Conservation (phyloP, 192 early-diverging fungal species). For the Radiomyces spectabilis region DNA sequence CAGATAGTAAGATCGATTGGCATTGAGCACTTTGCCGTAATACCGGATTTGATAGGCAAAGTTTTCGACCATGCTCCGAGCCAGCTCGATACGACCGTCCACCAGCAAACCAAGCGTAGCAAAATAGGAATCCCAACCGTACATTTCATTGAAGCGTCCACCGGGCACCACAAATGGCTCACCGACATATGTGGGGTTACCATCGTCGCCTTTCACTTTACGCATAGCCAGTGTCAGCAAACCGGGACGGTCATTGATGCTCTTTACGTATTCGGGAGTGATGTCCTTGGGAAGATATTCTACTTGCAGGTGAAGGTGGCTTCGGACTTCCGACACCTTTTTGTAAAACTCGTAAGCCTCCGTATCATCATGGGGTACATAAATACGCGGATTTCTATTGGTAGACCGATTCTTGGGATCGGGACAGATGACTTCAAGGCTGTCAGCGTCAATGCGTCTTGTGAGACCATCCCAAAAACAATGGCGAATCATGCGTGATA, state of each 20-base stretch:
- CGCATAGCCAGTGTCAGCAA: slow-evolving; percentile 77
- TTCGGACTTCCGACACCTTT: slow-evolving; percentile 50
- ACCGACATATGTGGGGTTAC: slow-evolving; percentile 44
- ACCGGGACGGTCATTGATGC: slow-evolving; percentile 80
- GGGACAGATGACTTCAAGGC: slow-evolving; percentile 80
- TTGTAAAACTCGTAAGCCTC: slow-evolving; percentile 75
- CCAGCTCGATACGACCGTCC: slow-evolving; percentile 80
- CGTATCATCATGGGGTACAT: slow-evolving; percentile 77
- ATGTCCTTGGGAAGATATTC: slow-evolving; percentile 79
- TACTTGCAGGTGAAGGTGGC: slow-evolving; percentile 68
- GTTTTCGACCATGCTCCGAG: slow-evolving; percentile 92
- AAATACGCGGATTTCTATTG: slow-evolving; percentile 75
- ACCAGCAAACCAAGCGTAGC: slow-evolving; percentile 80
- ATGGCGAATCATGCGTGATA: slow-evolving; percentile 81
- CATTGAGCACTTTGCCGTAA: slow-evolving; percentile 97
- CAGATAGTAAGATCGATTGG: slow-evolving; percentile 93
- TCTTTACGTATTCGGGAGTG: slow-evolving; percentile 84
- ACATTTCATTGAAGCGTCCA: slow-evolving; percentile 98
- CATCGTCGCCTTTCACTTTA: slow-evolving; percentile 38
- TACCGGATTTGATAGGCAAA: slow-evolving; percentile 95
- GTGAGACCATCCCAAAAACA: slow-evolving; percentile 95
- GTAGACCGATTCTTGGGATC: slow-evolving; percentile 86
- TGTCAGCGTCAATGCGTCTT: slow-evolving; percentile 68
- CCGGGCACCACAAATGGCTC: slow-evolving; percentile 94
- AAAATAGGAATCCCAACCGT: slow-evolving; percentile 97